Conservation (phyloP, 1,139 yeast genomes). For the Debaryomyces robertsiae region DNA sequence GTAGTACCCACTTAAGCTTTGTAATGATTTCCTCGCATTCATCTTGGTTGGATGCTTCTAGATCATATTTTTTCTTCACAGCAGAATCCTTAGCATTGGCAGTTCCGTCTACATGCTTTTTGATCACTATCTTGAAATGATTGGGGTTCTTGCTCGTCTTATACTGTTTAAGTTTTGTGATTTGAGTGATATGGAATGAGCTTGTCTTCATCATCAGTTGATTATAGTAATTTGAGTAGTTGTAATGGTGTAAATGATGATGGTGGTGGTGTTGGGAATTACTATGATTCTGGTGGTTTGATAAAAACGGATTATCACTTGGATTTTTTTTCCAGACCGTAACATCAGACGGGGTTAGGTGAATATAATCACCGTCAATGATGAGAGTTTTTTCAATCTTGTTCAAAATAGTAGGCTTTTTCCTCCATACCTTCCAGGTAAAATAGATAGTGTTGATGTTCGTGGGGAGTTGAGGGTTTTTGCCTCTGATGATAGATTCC, state of each 20-base stretch:
- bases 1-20: conserved; percentile 57
- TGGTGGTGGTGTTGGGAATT: conserved; percentile 29
- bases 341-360: conserved; percentile 78
- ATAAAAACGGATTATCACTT: conserved; percentile 32
- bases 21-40: conserved; percentile 78
- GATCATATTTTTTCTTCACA: conserved; percentile 71
- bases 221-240: conserved; percentile 43
- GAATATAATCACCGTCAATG: conserved; percentile 91
- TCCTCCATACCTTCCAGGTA: conserved; percentile 81
- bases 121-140: conserved; percentile 81
- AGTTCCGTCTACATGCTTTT: conserved; percentile 51
- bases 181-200: conserved; percentile 83
- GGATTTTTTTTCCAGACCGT: conserved; percentile 54
- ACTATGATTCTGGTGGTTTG: conserved; percentile 15
- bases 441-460: conserved; percentile 44
- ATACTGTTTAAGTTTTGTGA: conserved; percentile 74
- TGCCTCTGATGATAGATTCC: conserved; percentile 40
- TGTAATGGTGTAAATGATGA: conserved; percentile 57
- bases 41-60: conserved; percentile 67
- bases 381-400: conserved; percentile 84
- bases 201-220: conserved; percentile 70
- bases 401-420: conserved; percentile 80
- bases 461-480: conserved; percentile 36
- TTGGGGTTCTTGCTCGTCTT: conserved; percentile 63
- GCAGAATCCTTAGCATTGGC: conserved; percentile 26